Base-by-base conservation (phyloP, 805 yeast genomes). In the Cyberlindnera petersonii region DNA sequence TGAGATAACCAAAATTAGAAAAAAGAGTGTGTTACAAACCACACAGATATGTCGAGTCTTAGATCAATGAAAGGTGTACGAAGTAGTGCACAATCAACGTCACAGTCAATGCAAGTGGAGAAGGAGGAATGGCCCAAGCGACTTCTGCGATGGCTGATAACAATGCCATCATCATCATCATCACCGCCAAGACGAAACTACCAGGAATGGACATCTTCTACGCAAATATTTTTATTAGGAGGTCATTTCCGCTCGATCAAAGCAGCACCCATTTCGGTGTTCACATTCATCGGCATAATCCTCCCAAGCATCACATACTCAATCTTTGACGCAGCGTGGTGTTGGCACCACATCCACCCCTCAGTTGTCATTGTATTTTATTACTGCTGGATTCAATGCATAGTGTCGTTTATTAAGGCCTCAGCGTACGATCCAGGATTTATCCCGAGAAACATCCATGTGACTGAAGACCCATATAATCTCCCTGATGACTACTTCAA, bases 401-500 rank as follows among this genome's bases (percentile, higher is more conserved):
- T 75, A 1, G 33, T 57, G 4, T 71, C 77, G 36, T 76, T 77
- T 43, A 40, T 79, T 7, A 69, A 61, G 40, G 79, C 82, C 0
- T 68, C 83, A 0, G 63, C 75, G 2, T 58, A 72, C 9, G 95
- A 86, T 49, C 86, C 94, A 0, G 95, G 95, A 0, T 33, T 32
- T 1, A 52, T 82, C 9, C 89, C 94, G 1, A 62, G 79, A 43
- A 82, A 82, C 58, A 57, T 81, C 5, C 93, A 86, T 50, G 18
- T 78, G 23, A 72, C 73, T 0, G 70, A 61, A 33, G 61, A 64
- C 26, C 49, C 66, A 7, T 50, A 52, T 22, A 42, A 46, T 18
- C 43, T 71, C 2, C 89, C 91, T 0, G 66, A 64, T 6, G 89
- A 82, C 46, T 81, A 82, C 49, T 67, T 66, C 46, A 72, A 68